Evolutionary conservation across 2,329 filamentous ascomycete genomes (phyloP), one percentile per base, ranked within the genome.

Genomic region (Trichoderma cornu-damae): DNA sequence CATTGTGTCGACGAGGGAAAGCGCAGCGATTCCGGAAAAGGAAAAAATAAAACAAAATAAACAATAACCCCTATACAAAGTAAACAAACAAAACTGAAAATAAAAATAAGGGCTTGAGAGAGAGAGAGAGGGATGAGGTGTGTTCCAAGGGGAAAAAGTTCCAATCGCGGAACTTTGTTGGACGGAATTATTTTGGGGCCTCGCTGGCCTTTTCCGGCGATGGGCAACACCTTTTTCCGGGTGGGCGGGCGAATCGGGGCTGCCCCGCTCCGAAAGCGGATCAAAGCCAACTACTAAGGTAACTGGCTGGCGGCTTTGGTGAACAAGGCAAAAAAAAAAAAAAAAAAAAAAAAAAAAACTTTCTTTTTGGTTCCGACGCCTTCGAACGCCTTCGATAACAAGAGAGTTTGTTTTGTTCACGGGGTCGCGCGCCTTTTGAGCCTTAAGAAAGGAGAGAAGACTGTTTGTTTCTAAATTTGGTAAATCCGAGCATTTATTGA

Each of bases 1-100:
- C 67, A 73, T 82, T 84, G 86, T 87, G 72, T 74, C 84, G 49
- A 52, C 49, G 49, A 35, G 35, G 32, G 44, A 26, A 30, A 59
- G 3, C 20, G 51, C 48, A 51, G 49, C 42, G 4, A 44, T 49
- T 42, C 14, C 40, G 24, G 28, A 47, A 22, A 49, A 11, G 18
- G 35, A 6, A 43, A 35, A 24, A 24, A 14, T 11, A 43, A 54
- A 35, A 14, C 12, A 6, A 20, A 37, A 32, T 12, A 24, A 26
- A 32, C 24, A 57, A 12, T 4, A n/a, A 26, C 34, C 37, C 37
- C 16, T 22, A 11, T 16, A 11, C 37, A 18, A 18, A 40, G 8
- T 8, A 22, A 28, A 12, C 44, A 18, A 48, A 20, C 16, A 38
- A 44, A 44, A n/a, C n/a, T n/a, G n/a, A n/a, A n/a, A n/a, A n/a